Percentiles rank a stretch among this genome's conserved stretches.
phyloP scores from a whole-genome alignment of 2,329 filamentous ascomycete species.

The Coniella lustricola region DNA sequence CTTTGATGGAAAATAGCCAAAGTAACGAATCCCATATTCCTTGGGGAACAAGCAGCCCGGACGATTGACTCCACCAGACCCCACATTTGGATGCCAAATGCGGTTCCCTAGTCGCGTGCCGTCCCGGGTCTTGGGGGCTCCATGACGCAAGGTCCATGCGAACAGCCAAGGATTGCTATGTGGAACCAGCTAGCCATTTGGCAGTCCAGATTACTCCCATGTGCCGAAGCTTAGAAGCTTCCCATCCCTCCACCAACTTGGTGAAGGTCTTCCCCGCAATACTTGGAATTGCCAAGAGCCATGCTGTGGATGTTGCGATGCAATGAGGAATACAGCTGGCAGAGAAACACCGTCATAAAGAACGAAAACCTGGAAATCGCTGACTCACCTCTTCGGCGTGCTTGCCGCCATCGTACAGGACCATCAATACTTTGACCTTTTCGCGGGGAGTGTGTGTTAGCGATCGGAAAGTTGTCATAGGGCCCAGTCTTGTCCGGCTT shows the following conservation, averaged over 20 bases:
- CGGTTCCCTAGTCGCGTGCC: background rate
- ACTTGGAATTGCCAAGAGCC: too few relatives aligned
- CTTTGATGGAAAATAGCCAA: too few relatives aligned
- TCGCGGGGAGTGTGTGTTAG: conserved; percentile 39
- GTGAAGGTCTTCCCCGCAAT: background rate
- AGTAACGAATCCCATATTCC: background rate
- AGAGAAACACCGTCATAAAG: too few relatives aligned
- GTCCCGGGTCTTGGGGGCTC: background rate
- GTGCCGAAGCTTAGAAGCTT: too few relatives aligned
- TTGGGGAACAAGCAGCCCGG: background rate
- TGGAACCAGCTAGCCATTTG: background rate
- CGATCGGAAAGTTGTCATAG: conserved; percentile 49
- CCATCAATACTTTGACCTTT: conserved; percentile 91
- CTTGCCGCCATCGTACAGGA: conserved; percentile 86
- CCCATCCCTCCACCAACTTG: background rate
- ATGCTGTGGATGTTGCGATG: background rate
- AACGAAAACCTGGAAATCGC: background rate
- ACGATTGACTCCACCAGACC: background rate
- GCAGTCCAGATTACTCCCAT: background rate
- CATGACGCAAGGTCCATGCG: background rate
- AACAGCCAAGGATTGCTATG: background rate
- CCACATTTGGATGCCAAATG: conserved; percentile 1
- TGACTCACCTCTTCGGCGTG: conserved; percentile 74
- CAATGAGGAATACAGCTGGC: background rate
- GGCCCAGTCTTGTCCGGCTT: conserved; percentile 15